Percentiles rank a stretch among this genome's conserved stretches.
Conservation (phyloP, 2,329 filamentous ascomycete genomes). For the Plenodomus tracheiphilus region DNA sequence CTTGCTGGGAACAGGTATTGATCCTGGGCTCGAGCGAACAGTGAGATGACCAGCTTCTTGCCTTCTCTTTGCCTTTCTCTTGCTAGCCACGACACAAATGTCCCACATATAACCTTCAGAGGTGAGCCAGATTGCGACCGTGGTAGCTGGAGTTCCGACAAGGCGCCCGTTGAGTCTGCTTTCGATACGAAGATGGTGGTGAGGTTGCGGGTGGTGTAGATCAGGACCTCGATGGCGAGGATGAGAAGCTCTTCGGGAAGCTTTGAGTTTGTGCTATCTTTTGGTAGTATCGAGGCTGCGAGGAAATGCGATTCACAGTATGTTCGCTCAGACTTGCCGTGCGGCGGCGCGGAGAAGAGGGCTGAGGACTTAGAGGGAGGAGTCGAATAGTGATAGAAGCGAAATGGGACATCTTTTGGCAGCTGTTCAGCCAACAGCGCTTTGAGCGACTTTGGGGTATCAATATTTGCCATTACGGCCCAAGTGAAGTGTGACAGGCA, state of each 20-base stretch:
- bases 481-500: constrained; percentile 9
- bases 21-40: constrained; percentile 89
- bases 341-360: constrained; percentile 78
- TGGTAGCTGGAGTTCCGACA: constrained; percentile 66
- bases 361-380: constrained; percentile 73
- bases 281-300: constrained; percentile 55
- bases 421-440: constrained; percentile 57
- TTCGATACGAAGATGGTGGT: constrained; percentile 95
- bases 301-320: constrained; percentile 86
- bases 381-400: constrained; percentile 84
- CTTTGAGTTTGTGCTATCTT: constrained; percentile 26
- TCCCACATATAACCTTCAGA: constrained; percentile 71
- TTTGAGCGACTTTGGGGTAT: constrained; percentile 30
- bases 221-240: constrained; percentile 82
- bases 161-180: constrained; percentile 91
- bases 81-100: constrained; percentile 77
- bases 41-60: constrained; percentile 75
- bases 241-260: constrained; percentile 63
- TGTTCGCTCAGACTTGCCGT: constrained; percentile 72
- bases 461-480: constrained; percentile 29
- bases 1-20: constrained; percentile 96
- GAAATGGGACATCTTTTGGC: constrained; percentile 62
- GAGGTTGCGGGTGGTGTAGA: constrained; percentile 78
- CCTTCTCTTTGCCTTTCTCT: constrained; percentile 65
- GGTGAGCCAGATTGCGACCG: constrained; percentile 62